phyloP scores from a whole-genome alignment of 208 protist genomes.

The Leishmania arabica region DNA sequence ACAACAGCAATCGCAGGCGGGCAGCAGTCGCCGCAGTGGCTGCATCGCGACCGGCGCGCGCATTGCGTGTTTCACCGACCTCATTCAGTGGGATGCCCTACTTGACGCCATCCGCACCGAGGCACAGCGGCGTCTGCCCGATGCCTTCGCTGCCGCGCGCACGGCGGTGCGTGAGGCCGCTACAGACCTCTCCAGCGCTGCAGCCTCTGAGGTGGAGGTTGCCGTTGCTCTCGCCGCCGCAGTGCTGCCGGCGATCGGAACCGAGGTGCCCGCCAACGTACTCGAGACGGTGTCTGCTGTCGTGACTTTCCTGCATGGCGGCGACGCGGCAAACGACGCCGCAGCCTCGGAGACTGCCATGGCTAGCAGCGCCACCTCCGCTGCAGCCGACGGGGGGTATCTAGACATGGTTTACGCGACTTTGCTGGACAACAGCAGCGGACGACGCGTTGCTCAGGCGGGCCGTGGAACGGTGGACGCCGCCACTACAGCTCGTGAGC shows the following conservation, averaged over 20 bases:
- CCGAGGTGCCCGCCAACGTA: slow-evolving; percentile 3
- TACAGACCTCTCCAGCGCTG: background rate
- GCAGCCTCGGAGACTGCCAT: background rate
- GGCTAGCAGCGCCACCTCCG: slow-evolving; percentile 26
- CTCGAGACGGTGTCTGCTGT: slow-evolving; percentile 11
- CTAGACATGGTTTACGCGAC: slow-evolving; percentile 21
- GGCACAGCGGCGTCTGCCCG: slow-evolving; percentile 23
- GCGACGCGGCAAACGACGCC: background rate
- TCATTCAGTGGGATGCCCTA: slow-evolving; percentile 21
- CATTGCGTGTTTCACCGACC: background rate
- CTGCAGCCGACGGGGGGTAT: slow-evolving; percentile 29
- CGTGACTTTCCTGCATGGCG: slow-evolving; percentile 33
- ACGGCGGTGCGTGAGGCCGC: slow-evolving; percentile 22
- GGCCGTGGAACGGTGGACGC: slow-evolving; percentile 26
- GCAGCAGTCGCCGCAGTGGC: background rate
- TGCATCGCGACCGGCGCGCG: background rate
- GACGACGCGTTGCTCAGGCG: slow-evolving; percentile 2
- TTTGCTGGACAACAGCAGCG: slow-evolving; percentile 14
- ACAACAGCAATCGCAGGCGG: background rate
- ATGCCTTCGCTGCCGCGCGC: slow-evolving; percentile 16
- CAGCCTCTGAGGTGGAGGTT: slow-evolving; percentile 13
- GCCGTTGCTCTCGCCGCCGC: slow-evolving; percentile 25
- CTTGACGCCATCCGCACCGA: slow-evolving; percentile 14
- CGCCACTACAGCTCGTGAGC: slow-evolving; percentile 2
- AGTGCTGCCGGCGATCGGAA: slow-evolving; percentile 19